Evolutionary conservation across 2,329 filamentous ascomycete species (phyloP).

Genomic region (Xylaria sp.): DNA sequence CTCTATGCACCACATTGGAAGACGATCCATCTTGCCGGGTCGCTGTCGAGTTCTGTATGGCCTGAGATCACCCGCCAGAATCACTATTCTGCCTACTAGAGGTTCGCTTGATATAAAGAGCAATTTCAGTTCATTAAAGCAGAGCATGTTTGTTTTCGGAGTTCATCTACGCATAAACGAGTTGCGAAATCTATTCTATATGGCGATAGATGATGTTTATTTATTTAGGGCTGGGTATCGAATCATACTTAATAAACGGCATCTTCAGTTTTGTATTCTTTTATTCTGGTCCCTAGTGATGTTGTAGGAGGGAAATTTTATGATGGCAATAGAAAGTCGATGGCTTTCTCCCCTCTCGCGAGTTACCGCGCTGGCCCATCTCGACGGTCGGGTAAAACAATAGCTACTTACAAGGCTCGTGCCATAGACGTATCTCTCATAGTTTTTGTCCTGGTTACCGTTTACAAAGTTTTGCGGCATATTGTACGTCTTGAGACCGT

Average conservation of each 20-base stretch:
- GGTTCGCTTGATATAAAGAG: constrained; percentile 41
- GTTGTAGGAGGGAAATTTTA: constrained; percentile 44
- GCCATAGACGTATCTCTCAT: neutral
- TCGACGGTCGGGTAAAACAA: constrained; percentile 38
- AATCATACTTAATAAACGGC: constrained; percentile 1
- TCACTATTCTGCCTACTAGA: constrained; percentile 18
- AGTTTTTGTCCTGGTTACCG: constrained; percentile 24
- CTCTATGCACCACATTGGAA: neutral
- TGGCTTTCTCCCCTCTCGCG: constrained; percentile 33
- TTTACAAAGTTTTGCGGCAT: constrained; percentile 1
- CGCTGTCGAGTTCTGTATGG: constrained; percentile 13
- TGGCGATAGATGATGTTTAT: constrained; percentile 27
- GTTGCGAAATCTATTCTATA: constrained; percentile 17
- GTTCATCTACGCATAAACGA: constrained; percentile 13
- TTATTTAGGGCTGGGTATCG: constrained; percentile 3
- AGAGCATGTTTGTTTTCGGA: constrained; percentile 30
- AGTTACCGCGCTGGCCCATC: constrained; percentile 28
- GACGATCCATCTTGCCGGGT: constrained; percentile 19
- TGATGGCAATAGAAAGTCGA: constrained; percentile 29
- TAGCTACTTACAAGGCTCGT: constrained; percentile 30
- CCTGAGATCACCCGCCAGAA: constrained; percentile 37
- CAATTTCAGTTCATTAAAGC: constrained; percentile 45
- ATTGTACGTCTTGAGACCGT: constrained; percentile 43
- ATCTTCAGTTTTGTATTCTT: neutral
- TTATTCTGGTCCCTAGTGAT: constrained; percentile 12